Evolutionary conservation across 768 basidiomycete genomes (phyloP), one percentile per base, ranked within the genome.

Genomic region (Leccinum barrowsii): DNA sequence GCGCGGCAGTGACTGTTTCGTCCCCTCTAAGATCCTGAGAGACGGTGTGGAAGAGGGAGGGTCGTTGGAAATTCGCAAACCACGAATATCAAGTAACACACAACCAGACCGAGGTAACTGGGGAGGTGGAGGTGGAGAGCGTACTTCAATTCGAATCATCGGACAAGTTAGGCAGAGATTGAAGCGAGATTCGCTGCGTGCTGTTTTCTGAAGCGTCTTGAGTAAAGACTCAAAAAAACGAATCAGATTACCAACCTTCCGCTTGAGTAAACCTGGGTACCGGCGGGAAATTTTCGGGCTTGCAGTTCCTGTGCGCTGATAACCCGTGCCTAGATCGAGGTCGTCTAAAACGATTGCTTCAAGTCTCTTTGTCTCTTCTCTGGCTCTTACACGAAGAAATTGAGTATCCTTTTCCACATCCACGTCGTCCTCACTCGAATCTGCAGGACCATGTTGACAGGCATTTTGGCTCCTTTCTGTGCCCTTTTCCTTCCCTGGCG

Each of bases 121-220:
- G 2, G 68, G 68, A 19, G 75, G 68, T 5, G 85, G 85, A 30
- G 90, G 78, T 5, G 86, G 85, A 66, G 83, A 86, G 50, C 89
- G 83, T 51, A 88, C 67, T 67, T 93, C 82, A 21, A 88, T 48
- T 19, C 93, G 84, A 48, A 94, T 66, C 73, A 87, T 75, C 13
- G 82, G 73, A 32, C 86, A 77, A 19, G 69, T 70, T 42, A 89
- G 63, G 2, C 67, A 65, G 3, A 82, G 46, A 50, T 65, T 63
- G 26, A 68, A 40, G 21, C 30, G 37, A 46, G 62, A 17, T 55
- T 52, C 35, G 30, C 50, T 52, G 49, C 52, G 26, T 8, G n/a
- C 24, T 46, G 46, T 50, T 48, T 54, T 61, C 66, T 68, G 49
- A 8, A 58, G 46, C 19, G 13, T 11, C 26, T 22, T 64, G 7